Conservation (phyloP, 352 stramenopile species). For the Pythium brachiatum region DNA sequence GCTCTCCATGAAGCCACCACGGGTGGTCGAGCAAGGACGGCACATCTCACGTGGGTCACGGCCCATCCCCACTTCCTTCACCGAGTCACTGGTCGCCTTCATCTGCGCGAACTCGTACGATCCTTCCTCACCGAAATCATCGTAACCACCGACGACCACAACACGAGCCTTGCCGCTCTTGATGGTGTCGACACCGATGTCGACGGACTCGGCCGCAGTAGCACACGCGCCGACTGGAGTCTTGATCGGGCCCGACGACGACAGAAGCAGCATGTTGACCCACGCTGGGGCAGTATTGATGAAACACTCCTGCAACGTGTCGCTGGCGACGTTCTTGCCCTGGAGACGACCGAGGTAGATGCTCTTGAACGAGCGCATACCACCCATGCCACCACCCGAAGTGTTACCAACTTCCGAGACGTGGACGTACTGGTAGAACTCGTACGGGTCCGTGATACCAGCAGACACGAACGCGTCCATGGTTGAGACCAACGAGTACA, state of each 20-base stretch:
- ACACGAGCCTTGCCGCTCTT: slow-evolving; percentile 84
- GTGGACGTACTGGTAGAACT: slow-evolving; percentile 91
- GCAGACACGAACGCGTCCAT: slow-evolving; percentile 80
- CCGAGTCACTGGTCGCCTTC: slow-evolving; percentile 85
- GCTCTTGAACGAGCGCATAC: slow-evolving; percentile 71
- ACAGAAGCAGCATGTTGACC: slow-evolving; percentile 90
- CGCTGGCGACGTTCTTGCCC: slow-evolving; percentile 71
- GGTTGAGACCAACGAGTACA: slow-evolving; percentile 74
- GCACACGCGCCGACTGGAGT: slow-evolving; percentile 84
- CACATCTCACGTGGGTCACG: slow-evolving; percentile 83
- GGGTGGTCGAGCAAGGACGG: slow-evolving; percentile 72
- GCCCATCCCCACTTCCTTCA: slow-evolving; percentile 77
- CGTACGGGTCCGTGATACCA: slow-evolving; percentile 86
- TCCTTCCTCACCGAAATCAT: slow-evolving; percentile 86
- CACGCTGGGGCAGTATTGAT: slow-evolving; percentile 88
- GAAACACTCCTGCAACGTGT: slow-evolving; percentile 83
- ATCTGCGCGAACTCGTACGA: slow-evolving; percentile 89
- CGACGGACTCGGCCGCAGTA: slow-evolving; percentile 83
- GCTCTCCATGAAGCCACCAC: slow-evolving; percentile 87
- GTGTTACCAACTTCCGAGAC: slow-evolving; percentile 87
- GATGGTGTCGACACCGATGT: slow-evolving; percentile 88
- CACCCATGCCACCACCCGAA: slow-evolving; percentile 79
- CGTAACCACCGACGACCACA: slow-evolving; percentile 82
- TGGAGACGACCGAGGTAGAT: slow-evolving; percentile 74
- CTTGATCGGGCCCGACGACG: slow-evolving; percentile 87